These are phyloP conservation scores for Plasmodium inui DNA, from an alignment of 169 alveolate species.

Conservation along the genomic window DNA sequence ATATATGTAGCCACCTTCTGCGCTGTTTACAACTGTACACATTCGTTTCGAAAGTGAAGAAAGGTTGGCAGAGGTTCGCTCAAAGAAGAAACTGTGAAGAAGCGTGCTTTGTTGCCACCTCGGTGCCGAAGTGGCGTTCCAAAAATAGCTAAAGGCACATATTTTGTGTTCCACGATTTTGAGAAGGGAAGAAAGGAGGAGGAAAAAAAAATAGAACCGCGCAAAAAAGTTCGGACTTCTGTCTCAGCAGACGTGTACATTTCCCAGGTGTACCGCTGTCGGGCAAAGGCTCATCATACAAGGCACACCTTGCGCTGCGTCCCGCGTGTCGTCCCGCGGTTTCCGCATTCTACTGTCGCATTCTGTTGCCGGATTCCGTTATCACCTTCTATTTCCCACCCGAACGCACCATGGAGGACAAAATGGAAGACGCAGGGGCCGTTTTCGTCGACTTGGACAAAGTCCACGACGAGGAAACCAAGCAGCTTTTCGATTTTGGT, in stretches of 20 bases:
- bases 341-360: not conserved
- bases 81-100: not conserved
- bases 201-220: not conserved
- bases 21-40: not conserved
- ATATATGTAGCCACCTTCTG: not conserved
- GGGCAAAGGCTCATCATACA: not conserved
- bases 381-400: not conserved
- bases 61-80: not conserved
- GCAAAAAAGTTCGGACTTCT: not conserved
- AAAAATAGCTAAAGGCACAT: not conserved
- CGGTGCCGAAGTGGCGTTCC: not conserved
- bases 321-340: not conserved
- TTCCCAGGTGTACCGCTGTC: not conserved
- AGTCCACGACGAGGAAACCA: slow-evolving; percentile 68
- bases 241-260: not conserved
- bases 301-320: not conserved
- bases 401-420: slow-evolving; percentile 26
- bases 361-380: not conserved
- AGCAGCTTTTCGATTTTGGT: slow-evolving; percentile 88
- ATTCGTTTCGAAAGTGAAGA: not conserved
- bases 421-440: slow-evolving; percentile 48
- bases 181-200: not conserved
- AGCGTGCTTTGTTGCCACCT: not conserved
- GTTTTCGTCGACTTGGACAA: slow-evolving; percentile 41
- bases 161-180: not conserved